Conservation (phyloP, 345 rosid species). For the Pistacia atlantica region DNA sequence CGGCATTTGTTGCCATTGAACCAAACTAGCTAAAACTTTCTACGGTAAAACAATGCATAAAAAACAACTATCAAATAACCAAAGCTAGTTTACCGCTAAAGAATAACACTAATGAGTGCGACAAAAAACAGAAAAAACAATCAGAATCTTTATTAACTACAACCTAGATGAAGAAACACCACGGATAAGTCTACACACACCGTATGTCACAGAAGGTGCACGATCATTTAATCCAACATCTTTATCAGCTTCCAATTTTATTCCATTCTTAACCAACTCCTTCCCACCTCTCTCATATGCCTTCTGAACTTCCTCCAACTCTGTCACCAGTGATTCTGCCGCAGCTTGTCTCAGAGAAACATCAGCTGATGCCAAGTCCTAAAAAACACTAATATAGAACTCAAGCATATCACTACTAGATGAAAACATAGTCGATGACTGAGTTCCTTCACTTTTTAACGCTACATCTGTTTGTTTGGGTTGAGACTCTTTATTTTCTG, state of each 20-base stretch:
- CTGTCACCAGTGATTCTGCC: constrained; percentile 59
- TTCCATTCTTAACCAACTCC: constrained; percentile 49
- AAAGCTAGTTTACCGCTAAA: too few relatives aligned
- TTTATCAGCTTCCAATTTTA: constrained; percentile 81
- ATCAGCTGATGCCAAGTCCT: constrained; percentile 69
- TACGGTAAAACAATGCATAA: too few relatives aligned
- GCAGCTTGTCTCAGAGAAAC: constrained; percentile 62
- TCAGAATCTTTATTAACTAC: too few relatives aligned
- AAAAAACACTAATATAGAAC: constrained; percentile 73
- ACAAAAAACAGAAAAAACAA: too few relatives aligned
- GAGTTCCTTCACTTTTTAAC: constrained; percentile 28
- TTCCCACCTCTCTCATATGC: constrained; percentile 70
- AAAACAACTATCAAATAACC: too few relatives aligned
- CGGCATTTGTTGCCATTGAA: too few relatives aligned
- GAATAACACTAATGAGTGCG: too few relatives aligned
- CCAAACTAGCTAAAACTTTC: too few relatives aligned
- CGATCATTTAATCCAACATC: constrained; percentile 84
- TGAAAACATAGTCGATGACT: constrained; percentile 27
- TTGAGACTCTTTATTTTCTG: constrained; percentile 28
- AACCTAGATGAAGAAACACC: constrained; percentile 96
- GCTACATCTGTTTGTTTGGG: constrained; percentile 25
- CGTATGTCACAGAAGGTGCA: constrained; percentile 86
- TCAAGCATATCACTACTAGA: constrained; percentile 46
- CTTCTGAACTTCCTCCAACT: constrained; percentile 73
- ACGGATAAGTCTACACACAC: constrained; percentile 85